Percentiles rank a stretch among this genome's conserved stretches.
Conservation (phyloP, 2,329 filamentous ascomycete genomes). For the Aspergillus vadensis region DNA sequence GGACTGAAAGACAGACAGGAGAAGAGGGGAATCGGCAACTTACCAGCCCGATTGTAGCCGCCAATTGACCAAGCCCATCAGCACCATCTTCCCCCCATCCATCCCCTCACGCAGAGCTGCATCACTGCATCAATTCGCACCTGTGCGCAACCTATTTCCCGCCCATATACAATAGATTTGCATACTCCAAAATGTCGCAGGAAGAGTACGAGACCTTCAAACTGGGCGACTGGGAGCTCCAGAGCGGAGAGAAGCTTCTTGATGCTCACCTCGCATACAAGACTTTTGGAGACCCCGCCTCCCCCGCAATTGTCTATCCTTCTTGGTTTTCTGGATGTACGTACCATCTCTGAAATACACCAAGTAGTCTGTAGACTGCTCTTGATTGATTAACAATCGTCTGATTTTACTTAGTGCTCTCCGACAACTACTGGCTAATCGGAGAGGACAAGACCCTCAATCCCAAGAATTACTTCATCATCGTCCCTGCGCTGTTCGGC, state of each 20-base stretch:
- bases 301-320: constrained; percentile 72
- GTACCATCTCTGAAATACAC: constrained; percentile 20
- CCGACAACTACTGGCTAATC: constrained; percentile 74
- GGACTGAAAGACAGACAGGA: no score
- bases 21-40: no score
- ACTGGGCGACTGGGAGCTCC: constrained; percentile 67
- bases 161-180: no score
- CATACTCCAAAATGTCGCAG: constrained; percentile 11
- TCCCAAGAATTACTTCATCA: constrained; percentile 67
- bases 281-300: constrained; percentile 65
- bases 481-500: constrained; percentile 69
- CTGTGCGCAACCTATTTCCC: no score
- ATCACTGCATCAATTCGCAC: neutral
- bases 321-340: constrained; percentile 70
- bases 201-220: constrained; percentile 55
- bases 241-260: constrained; percentile 63
- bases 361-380: neutral
- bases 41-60: neutral
- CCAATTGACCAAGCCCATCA: neutral
- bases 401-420: constrained; percentile 50
- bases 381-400: neutral
- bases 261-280: constrained; percentile 74
- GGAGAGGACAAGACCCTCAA: constrained; percentile 65
- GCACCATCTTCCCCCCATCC: neutral
- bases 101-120: neutral